phyloP scores from a whole-genome alignment of 139 green algal species.

The Monoraphidium neglectum region DNA sequence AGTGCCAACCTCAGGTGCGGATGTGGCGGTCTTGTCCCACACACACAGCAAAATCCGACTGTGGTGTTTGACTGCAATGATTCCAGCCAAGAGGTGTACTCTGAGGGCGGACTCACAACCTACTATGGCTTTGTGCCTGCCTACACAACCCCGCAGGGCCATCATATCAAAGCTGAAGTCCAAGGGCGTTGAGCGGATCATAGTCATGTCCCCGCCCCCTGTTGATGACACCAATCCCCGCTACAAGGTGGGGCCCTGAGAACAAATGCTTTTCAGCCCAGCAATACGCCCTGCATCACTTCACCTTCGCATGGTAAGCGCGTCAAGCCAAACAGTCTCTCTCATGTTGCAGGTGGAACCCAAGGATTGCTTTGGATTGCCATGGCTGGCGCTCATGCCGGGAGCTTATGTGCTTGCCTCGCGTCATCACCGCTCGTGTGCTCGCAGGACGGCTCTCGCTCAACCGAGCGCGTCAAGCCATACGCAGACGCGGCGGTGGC shows the following conservation, averaged over 20 bases:
- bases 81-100: too few species aligned
- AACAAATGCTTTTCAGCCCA: neutral
- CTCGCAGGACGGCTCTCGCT: conserved; percentile 34
- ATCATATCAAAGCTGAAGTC: conserved; percentile 53
- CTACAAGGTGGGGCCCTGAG: conserved; percentile 7
- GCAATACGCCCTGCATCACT: neutral
- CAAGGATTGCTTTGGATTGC: neutral
- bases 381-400: neutral
- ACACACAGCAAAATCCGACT: too few species aligned
- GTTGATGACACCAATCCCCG: conserved; percentile 61
- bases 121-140: too few species aligned
- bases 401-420: neutral
- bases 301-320: too few species aligned
- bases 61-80: too few species aligned
- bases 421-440: neutral
- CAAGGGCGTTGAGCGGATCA: conserved; percentile 37
- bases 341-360: neutral
- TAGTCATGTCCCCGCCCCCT: conserved; percentile 80
- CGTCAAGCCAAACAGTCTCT: neutral
- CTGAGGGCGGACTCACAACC: too few species aligned
- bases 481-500: conserved; percentile 60
- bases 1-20: conserved; percentile 63
- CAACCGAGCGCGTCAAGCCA: conserved; percentile 12
- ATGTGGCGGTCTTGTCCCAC: too few species aligned
- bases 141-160: too few species aligned